These are phyloP conservation scores for Lichtheimia hyalospora DNA, from an alignment of 371 early-diverging fungal species.

Conservation along the genomic window DNA sequence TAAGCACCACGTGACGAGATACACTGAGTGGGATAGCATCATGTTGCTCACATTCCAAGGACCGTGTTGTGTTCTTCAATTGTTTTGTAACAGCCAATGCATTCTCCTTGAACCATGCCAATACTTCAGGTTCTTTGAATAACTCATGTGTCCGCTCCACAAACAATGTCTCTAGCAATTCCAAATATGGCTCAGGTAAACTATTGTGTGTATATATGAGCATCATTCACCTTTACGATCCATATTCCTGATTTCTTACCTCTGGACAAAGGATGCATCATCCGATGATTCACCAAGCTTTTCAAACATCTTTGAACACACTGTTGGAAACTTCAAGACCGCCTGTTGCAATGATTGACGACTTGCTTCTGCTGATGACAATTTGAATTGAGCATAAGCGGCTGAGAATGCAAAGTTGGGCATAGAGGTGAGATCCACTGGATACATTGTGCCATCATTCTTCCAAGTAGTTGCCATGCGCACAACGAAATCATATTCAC, in stretches of 20 bases:
- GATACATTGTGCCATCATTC: constrained; percentile 38
- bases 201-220: constrained; percentile 8
- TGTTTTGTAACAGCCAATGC: constrained; percentile 10
- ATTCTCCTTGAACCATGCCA: constrained; percentile 52
- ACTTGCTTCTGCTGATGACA: constrained; percentile 38
- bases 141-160: constrained; percentile 61
- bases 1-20: constrained; percentile 73
- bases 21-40: constrained; percentile 56
- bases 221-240: background rate
- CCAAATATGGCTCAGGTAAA: constrained; percentile 26
- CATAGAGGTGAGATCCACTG: constrained; percentile 34
- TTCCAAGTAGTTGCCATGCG: constrained; percentile 45
- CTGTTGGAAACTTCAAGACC: constrained; percentile 47
- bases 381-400: constrained; percentile 76
- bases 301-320: constrained; percentile 30
- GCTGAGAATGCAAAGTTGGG: constrained; percentile 81
- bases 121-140: constrained; percentile 77
- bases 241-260: constrained; percentile 1
- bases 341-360: constrained; percentile 64
- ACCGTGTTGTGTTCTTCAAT: constrained; percentile 15
- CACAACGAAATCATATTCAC: constrained; percentile 69
- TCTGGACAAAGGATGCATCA: constrained; percentile 6
- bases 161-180: constrained; percentile 55
- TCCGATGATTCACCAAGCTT: constrained; percentile 28
- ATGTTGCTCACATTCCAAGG: constrained; percentile 16